Evolutionary conservation across 345 rosid genomes (phyloP).

Genomic region (Carallia brachiata): DNA sequence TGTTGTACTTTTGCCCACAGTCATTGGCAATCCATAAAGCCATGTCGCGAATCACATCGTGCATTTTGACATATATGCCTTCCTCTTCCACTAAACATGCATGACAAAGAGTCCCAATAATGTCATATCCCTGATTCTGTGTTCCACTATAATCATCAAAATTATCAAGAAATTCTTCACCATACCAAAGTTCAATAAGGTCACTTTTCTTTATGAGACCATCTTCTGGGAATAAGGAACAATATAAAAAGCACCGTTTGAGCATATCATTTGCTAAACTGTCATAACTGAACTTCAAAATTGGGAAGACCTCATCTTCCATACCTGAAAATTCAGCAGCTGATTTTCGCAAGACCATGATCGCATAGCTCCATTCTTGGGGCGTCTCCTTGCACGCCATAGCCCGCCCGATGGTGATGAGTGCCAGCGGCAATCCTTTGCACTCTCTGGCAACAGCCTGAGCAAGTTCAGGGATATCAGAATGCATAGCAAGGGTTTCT

Average conservation of each 20-base stretch:
- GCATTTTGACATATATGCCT: conserved; percentile 25
- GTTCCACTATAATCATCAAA: neutral
- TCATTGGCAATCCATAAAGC: conserved; percentile 34
- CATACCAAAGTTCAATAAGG: conserved; percentile 18
- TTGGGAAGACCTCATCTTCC: neutral
- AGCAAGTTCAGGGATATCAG: conserved; percentile 33
- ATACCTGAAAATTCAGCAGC: too few species aligned
- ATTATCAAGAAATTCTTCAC: conserved; percentile 11
- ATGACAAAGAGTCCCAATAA: conserved; percentile 21
- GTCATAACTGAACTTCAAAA: neutral
- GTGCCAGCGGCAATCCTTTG: conserved; percentile 32
- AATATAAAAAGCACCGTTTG: too few species aligned
- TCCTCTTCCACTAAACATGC: conserved; percentile 28
- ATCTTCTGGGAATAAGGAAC: conserved; percentile 20
- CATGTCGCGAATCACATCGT: conserved; percentile 38
- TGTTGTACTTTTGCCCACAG: too few species aligned
- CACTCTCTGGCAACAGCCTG: conserved; percentile 31
- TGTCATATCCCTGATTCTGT: neutral
- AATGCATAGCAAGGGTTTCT: conserved; percentile 24
- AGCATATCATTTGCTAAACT: neutral
- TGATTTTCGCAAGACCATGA: neutral
- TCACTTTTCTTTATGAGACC: neutral
- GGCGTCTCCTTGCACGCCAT: conserved; percentile 36
- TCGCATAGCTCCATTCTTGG: conserved; percentile 35
- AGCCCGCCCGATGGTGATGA: conserved; percentile 36